These are phyloP conservation scores for Boletus vermiculosoides DNA, from an alignment of 768 basidiomycete species.

Conservation along the genomic window DNA sequence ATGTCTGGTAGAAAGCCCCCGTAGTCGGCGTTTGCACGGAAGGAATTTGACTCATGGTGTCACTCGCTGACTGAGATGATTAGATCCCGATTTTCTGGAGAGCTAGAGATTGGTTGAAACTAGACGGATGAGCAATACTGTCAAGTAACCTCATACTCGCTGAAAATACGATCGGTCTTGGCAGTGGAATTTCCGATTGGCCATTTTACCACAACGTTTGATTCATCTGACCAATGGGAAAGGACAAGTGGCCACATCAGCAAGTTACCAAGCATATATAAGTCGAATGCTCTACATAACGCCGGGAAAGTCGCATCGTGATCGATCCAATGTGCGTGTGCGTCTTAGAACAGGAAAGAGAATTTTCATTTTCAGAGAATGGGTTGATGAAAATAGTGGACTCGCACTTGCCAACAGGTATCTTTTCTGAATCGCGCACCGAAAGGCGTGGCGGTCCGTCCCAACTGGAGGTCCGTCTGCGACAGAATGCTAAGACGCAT, in stretches of 20 bases:
- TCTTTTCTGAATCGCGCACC: no score
- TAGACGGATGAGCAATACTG: background rate
- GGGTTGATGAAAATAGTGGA: background rate
- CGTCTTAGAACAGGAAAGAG: background rate
- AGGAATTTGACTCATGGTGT: background rate
- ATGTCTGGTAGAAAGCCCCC: background rate
- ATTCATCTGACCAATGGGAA: background rate
- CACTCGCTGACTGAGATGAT: conserved; percentile 3
- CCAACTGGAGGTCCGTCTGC: no score
- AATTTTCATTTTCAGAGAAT: background rate
- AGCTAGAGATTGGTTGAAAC: background rate
- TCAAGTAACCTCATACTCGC: background rate
- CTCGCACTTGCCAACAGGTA: no score
- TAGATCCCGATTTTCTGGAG: background rate
- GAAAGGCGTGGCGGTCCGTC: background rate
- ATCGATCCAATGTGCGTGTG: no score
- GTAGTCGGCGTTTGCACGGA: background rate
- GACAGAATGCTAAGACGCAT: no score
- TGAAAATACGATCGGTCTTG: background rate
- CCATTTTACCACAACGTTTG: no score
- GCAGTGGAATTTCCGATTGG: background rate
- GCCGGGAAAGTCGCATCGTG: no score
- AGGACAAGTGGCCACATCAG: background rate
- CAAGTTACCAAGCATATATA: no score
- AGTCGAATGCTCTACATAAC: background rate